Conservation (phyloP, 2,329 filamentous ascomycete genomes). For the Epichloe uncinata region DNA sequence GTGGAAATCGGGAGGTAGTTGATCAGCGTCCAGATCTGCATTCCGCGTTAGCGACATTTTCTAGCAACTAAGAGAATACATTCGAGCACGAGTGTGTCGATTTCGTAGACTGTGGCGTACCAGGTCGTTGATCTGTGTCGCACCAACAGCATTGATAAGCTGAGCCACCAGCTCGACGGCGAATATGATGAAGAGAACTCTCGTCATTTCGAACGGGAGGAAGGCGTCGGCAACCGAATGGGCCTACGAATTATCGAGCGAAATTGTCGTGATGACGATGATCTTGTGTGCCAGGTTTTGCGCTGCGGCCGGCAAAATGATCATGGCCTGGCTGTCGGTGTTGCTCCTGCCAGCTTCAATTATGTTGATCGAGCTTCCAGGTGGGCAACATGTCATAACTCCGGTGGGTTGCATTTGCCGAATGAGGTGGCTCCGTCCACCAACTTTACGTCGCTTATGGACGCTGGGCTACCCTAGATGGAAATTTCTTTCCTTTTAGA, state of each 20-base stretch:
- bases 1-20: conserved; percentile 62
- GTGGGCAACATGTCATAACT: conserved; percentile 11
- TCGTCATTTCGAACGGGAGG: conserved; percentile 48
- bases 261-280: not conserved
- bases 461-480: not conserved
- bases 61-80: not conserved
- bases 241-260: not conserved
- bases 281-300: not conserved
- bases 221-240: not conserved
- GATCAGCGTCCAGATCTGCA: conserved; percentile 75
- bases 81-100: not conserved
- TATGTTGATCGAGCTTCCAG: not conserved
- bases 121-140: conserved; percentile 44
- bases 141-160: conserved; percentile 75
- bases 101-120: conserved; percentile 20
- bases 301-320: not conserved
- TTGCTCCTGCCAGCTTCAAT: not conserved
- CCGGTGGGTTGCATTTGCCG: conserved; percentile 15
- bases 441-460: not conserved
- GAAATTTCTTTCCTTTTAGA: too few relatives aligned
- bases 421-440: conserved; percentile 10
- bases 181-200: conserved; percentile 68
- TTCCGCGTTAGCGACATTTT: not conserved
- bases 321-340: not conserved
- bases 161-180: conserved; percentile 68